Conservation (phyloP, 208 protist genomes). For the Leishmania braziliensis region DNA sequence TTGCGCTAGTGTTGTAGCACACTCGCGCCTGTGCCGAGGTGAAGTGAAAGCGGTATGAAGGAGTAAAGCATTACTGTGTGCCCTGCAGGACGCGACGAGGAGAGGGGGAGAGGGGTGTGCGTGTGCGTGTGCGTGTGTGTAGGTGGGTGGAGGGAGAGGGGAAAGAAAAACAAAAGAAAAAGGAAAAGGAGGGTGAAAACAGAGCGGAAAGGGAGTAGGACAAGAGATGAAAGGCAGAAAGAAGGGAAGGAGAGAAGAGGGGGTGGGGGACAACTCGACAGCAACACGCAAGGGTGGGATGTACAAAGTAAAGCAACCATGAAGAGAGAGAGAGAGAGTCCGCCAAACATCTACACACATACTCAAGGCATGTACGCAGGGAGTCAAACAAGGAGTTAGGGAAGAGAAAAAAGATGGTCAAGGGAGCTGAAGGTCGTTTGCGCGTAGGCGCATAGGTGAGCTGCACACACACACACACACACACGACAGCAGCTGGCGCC, state of each 20-base stretch:
- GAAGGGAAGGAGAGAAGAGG: neutral
- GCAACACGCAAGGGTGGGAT: too few relatives aligned
- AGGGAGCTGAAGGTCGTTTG: too few relatives aligned
- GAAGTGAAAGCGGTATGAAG: too few relatives aligned
- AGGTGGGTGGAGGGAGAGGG: too few relatives aligned
- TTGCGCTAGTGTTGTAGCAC: too few relatives aligned
- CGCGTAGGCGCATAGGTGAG: constrained; percentile 3
- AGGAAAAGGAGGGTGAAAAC: neutral
- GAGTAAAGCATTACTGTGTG: neutral
- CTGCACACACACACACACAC: neutral
- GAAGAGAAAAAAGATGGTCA: constrained; percentile 14
- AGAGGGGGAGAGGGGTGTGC: neutral
- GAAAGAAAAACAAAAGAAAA: neutral
- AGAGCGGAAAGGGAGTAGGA: neutral
- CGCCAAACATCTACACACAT: constrained; percentile 3
- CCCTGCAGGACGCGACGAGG: neutral
- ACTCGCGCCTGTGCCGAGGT: too few relatives aligned
- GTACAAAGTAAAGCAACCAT: constrained; percentile 12
- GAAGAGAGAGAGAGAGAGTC: neutral
- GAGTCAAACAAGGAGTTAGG: neutral
- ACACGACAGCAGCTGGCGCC: neutral
- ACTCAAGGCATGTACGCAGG: neutral
- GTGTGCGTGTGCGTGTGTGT: too few relatives aligned
- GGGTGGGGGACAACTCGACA: neutral
- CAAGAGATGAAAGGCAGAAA: neutral